Evolutionary conservation across 2,329 filamentous ascomycete species (phyloP).

Genomic region (Graphiopsis chlorocephala): DNA sequence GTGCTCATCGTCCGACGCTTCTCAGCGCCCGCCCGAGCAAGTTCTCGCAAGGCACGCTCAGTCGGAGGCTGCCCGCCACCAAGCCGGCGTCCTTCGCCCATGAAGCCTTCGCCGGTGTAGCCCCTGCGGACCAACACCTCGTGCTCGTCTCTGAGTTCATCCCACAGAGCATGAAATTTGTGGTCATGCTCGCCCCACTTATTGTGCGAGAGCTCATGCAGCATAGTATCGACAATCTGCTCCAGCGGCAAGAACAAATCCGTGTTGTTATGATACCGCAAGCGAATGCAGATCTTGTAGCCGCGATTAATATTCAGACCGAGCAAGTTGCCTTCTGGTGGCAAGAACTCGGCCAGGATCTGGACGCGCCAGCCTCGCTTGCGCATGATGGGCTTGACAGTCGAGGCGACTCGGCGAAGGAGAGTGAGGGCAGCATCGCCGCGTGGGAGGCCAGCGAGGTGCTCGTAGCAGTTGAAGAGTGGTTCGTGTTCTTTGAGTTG

Average conservation of each 20-base stretch:
- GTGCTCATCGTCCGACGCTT: conserved; percentile 52
- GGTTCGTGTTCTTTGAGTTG: conserved; percentile 46
- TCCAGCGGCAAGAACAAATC: conserved; percentile 78
- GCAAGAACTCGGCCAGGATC: conserved; percentile 81
- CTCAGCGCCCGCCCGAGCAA: conserved; percentile 68
- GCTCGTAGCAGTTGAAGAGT: conserved; percentile 51
- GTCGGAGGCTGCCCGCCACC: conserved; percentile 59
- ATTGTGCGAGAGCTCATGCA: conserved; percentile 91
- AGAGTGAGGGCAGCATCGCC: conserved; percentile 51
- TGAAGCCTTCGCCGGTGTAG: conserved; percentile 86
- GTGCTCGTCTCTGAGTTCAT: conserved; percentile 77
- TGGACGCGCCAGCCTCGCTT: conserved; percentile 77
- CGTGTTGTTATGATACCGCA: conserved; percentile 72
- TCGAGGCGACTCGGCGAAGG: conserved; percentile 76
- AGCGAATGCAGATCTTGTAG: conserved; percentile 74
- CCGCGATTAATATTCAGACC: conserved; percentile 78
- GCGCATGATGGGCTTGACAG: conserved; percentile 94
- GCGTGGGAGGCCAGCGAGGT: conserved; percentile 45
- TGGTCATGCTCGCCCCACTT: conserved; percentile 78
- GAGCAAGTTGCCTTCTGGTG: conserved; percentile 68
- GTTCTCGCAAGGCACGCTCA: conserved; percentile 69
- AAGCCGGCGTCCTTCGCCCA: conserved; percentile 70
- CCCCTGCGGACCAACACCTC: conserved; percentile 73
- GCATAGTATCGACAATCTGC: conserved; percentile 81
- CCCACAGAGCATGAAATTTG: conserved; percentile 82